A percentile compares a stretch with the other conserved stretches of the same genome.
phyloP scores from a whole-genome alignment of 768 basidiomycete species.

The Boletus sp. region DNA sequence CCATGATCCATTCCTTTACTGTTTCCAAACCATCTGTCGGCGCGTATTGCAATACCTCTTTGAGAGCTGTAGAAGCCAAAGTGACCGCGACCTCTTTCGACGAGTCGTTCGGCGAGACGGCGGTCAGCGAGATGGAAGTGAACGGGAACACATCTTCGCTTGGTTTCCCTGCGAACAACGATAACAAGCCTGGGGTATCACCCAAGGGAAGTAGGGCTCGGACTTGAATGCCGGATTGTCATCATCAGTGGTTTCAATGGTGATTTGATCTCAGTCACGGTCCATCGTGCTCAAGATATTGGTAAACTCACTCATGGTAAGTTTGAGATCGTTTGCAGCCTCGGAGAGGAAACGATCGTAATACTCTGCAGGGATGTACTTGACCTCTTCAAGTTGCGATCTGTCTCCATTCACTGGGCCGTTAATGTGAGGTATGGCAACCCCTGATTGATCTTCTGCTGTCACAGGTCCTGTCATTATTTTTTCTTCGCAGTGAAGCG shows the following conservation, averaged over 20 bases:
- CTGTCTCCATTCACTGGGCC: background rate
- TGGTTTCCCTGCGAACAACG: background rate
- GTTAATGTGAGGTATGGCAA: background rate
- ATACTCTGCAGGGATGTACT: constrained; percentile 46
- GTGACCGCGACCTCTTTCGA: constrained; percentile 44
- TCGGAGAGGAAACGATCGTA: constrained; percentile 56
- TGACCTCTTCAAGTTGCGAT: background rate
- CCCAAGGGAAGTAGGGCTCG: background rate
- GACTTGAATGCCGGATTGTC: background rate
- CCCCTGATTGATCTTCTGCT: background rate
- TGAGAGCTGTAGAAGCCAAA: constrained; percentile 45
- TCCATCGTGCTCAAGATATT: background rate
- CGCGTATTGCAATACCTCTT: constrained; percentile 63
- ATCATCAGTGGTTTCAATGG: background rate
- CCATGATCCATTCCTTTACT: constrained; percentile 59
- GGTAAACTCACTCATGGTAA: background rate
- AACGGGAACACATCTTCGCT: background rate
- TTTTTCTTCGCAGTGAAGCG: background rate
- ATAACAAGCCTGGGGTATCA: background rate
- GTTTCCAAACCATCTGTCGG: constrained; percentile 60
- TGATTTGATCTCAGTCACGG: background rate
- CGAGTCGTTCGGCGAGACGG: constrained; percentile 11
- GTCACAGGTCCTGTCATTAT: background rate
- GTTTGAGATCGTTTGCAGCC: background rate
- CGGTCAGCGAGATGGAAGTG: background rate